phyloP scores from a whole-genome alignment of 1,284 basidiomycete genomes.

The Dichomitus squalens region DNA sequence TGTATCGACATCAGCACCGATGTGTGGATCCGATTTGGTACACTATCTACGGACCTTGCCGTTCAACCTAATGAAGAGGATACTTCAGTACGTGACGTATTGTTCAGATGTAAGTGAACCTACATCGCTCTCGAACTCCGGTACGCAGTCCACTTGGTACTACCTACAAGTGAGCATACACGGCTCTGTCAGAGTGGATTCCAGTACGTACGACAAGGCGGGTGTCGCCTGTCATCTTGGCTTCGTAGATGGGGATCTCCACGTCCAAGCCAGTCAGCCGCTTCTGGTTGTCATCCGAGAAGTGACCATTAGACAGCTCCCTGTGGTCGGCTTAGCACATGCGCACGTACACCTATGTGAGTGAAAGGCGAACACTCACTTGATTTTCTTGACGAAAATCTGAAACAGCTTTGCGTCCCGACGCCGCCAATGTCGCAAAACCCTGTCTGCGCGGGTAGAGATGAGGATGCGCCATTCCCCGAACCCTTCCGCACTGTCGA shows the following conservation, averaged over 20 bases:
- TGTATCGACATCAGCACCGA: constrained; percentile 23
- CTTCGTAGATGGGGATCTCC: constrained; percentile 58
- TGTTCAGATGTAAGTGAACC: constrained; percentile 22
- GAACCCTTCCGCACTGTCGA: constrained; percentile 52
- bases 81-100: background rate
- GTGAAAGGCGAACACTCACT: constrained; percentile 34
- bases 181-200: background rate
- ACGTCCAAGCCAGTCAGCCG: constrained; percentile 47
- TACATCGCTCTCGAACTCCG: constrained; percentile 53
- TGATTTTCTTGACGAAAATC: constrained; percentile 62
- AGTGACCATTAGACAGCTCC: constrained; percentile 66
- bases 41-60: constrained; percentile 47
- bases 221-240: constrained; percentile 54
- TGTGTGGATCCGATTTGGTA: too few species aligned
- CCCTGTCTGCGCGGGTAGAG: constrained; percentile 44
- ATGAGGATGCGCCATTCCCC: constrained; percentile 57
- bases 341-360: constrained; percentile 1
- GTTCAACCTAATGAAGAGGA: constrained; percentile 41
- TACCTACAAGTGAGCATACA: constrained; percentile 27
- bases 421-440: constrained; percentile 44
- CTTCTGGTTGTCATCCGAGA: constrained; percentile 71
- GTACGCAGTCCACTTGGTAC: constrained; percentile 67
- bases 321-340: constrained; percentile 33
- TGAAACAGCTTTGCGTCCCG: constrained; percentile 44
- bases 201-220: constrained; percentile 60